Evolutionary conservation across 2,329 filamentous ascomycete species (phyloP), one percentile per base, ranked within the genome.

Genomic region (Verticillium nonalfalfae): DNA sequence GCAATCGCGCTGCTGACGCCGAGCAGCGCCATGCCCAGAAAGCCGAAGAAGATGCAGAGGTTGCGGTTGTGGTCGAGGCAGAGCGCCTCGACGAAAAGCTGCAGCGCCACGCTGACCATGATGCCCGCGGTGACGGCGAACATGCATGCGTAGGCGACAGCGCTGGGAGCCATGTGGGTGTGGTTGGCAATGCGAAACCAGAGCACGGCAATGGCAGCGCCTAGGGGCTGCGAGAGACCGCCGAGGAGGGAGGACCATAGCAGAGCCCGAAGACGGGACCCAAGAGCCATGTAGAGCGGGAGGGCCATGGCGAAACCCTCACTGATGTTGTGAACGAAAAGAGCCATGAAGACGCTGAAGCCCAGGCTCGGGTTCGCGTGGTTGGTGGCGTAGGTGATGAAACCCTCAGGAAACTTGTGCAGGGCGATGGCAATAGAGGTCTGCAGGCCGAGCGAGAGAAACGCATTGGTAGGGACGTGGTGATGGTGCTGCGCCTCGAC

Each of bases 301-400:
- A 99, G 78, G 0, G 93, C 92, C 83, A 99, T 90, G 64, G 93
- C 91, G 72, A 98, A 98, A 1, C 95, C 95, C 77, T 99, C 95
- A 34, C 92, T 93, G 70, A 99, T 96, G 77, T 98, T 99, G 81
- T 99, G 95, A 62, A 99, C 94, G 72, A 97, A 97, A 7, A 99
- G 84, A 0, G 95, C 94, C 74, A 98, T 85, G 77, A 99, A 99
- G 60, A 99, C 92, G 59, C 91, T 90, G 74, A 97, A 87, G 21
- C 95, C 95, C 0, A 99, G 85, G 0, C 84, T 81, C 0, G 95
- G 93, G 72, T 93, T 98, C 13, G 93, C 94, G 72, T 99, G 95
- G 75, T 98, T 99, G 10, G 95, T 97, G 10, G 95, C 94, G 73
- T 96, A 99, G 1, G 94, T 98, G 68, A 99, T 89, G 72, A 90